phyloP scores from a whole-genome alignment of 1,139 yeast species.

The Taphrina communis region DNA sequence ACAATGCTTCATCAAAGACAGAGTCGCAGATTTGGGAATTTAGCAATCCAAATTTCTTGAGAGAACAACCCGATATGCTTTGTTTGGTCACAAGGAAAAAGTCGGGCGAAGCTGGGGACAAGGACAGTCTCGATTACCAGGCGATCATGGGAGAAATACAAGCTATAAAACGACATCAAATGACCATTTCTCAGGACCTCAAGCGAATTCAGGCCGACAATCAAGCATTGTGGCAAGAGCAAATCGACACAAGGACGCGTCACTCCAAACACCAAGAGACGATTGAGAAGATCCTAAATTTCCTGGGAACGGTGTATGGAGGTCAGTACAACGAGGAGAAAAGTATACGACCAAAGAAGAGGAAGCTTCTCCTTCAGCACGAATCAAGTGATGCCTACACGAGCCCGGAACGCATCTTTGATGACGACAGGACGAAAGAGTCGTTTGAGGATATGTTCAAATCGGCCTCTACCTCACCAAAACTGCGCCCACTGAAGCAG shows the following conservation, averaged over 20 bases:
- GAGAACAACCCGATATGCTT: slow-evolving; percentile 72
- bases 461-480: slow-evolving; percentile 33
- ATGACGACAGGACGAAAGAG: slow-evolving; percentile 33
- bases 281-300: slow-evolving; percentile 82
- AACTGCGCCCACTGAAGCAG: slow-evolving; percentile 16
- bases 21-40: slow-evolving; percentile 44
- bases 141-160: slow-evolving; percentile 72
- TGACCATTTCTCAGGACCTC: slow-evolving; percentile 81
- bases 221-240: slow-evolving; percentile 88
- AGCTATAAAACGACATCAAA: slow-evolving; percentile 74
- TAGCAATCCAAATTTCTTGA: slow-evolving; percentile 60
- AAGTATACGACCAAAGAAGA: slow-evolving; percentile 32
- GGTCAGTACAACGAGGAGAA: slow-evolving; percentile 25
- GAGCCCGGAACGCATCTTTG: slow-evolving; percentile 10
- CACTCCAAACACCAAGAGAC: slow-evolving; percentile 86
- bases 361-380: slow-evolving; percentile 30
- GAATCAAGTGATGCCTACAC: slow-evolving; percentile 28
- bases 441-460: slow-evolving; percentile 39
- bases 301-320: slow-evolving; percentile 57
- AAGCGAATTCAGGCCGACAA: slow-evolving; percentile 83
- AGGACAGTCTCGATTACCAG: slow-evolving; percentile 40
- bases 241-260: slow-evolving; percentile 79
- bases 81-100: slow-evolving; percentile 52
- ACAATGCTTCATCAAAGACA: slow-evolving; percentile 41
- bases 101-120: slow-evolving; percentile 55